Base-by-base conservation (phyloP, 73 alveolate species). In the Paramecium sexaurelia region DNA sequence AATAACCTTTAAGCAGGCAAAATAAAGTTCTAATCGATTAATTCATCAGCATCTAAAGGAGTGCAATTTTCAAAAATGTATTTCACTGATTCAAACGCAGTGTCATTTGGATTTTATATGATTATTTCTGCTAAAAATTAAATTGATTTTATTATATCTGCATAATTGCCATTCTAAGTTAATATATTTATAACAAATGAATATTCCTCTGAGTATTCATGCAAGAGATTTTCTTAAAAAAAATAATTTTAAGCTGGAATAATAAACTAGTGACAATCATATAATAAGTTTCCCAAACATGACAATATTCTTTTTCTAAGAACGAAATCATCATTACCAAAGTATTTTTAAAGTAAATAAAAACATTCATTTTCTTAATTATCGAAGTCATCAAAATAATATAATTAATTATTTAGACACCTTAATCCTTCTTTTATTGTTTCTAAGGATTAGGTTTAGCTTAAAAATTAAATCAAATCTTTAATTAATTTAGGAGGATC, bases 31-130 rank as follows among this genome's bases (percentile, higher is more conserved):
- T 61, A 10, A 0, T 61, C 83, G 0, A 61, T 32, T n/a, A 61
- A 61, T 29, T 61, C 83, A 61, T 61, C 83, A 5, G 83, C 83
- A 29, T 61, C 83, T 32, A 61, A 61, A 22, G 83, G 83, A 61
- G 83, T 5, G 7, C 83, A 61, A 10, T 61, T 61, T 61, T 61
- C 83, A 61, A 61, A 61, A 22, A 61, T 61, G 10, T 0, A 61
- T 61, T 61, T 61, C 3, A 32, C 26, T 5, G 83, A 26, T 61
- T 61, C 83, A 29, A 61, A 61, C 1, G 47, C 83, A 0, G 45
- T 61, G 7, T 32, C 83, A 24, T 61, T 61, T 0, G 83, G 83
- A 24, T 61, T 19, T 5, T 26, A 26, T 19, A 61, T 61, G 6
- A 61, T 61, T 9, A 61, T 61, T 26, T 61, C 83, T 61, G 39